These are phyloP conservation scores for Purshia tridentata DNA, from an alignment of 306 rosid species.

Conservation along the genomic window DNA sequence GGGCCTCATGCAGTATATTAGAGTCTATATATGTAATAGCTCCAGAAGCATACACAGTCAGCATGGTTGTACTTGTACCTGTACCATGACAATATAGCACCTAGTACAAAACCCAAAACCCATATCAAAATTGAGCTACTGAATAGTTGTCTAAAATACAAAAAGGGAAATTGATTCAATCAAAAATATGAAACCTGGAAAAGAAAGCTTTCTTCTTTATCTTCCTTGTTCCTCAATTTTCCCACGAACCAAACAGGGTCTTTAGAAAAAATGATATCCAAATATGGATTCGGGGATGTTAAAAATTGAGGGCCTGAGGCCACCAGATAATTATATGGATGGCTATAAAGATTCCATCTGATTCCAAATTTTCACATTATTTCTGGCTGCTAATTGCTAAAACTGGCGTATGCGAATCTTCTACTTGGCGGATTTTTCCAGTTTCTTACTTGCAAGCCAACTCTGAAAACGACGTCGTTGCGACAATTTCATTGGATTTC, in stretches of 20 bases:
- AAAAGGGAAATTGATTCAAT: background rate
- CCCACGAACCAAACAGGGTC: background rate
- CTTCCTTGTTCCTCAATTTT: background rate
- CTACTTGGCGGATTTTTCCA: constrained; percentile 16
- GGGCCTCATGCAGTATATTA: constrained; percentile 39
- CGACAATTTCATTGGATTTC: background rate
- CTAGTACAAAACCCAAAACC: constrained; percentile 28
- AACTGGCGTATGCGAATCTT: constrained; percentile 9
- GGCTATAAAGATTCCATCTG: constrained; percentile 27
- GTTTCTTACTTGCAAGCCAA: constrained; percentile 16
- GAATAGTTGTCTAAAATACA: background rate
- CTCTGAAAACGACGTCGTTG: constrained; percentile 17
- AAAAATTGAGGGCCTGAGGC: constrained; percentile 24
- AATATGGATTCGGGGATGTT: constrained; percentile 5
- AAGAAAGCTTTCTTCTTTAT: background rate
- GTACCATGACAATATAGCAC: constrained; percentile 57
- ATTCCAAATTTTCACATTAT: background rate
- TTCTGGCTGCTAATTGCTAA: constrained; percentile 22
- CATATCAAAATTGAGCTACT: background rate
- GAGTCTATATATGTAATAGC: constrained; percentile 49
- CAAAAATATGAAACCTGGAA: background rate
- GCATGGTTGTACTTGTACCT: constrained; percentile 65
- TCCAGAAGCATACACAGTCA: constrained; percentile 60
- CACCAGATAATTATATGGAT: constrained; percentile 35
- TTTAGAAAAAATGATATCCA: constrained; percentile 7